Evolutionary conservation across 768 basidiomycete species (phyloP), one percentile per base, ranked within the genome.

Genomic region (Lanmaoa rubissima): DNA sequence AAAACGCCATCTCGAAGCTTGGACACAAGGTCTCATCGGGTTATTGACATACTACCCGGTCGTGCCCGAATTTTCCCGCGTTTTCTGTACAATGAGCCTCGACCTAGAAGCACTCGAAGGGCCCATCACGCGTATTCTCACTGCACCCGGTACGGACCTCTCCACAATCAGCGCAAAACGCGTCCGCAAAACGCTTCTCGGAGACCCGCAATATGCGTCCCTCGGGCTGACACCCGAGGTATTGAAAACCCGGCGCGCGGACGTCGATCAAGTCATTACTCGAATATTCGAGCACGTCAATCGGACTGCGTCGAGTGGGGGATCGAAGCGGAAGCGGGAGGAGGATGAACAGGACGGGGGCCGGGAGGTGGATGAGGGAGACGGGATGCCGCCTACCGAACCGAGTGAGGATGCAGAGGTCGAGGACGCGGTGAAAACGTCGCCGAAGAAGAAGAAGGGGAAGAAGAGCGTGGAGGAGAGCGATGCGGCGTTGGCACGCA

Each of bases 81-180:
- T 36, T 31, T 21, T 11, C 28, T 7, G 38, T 38, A 49, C 61
- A 48, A 87, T 87, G 85, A 65, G 66, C 57, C 76, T 82, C 65
- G 78, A 86, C 66, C 74, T 84, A 46, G 64, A 69, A 57, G 72
- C 78, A 55, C 78, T 91, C 61, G 81, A 85, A 70, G 78, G 80
- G 13, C 78, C 75, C 57, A 87, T 94, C 67, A 79, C 78, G 61
- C 74, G 78, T 56, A 90, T 94, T 69, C 83, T 94, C 50, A 78
- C 82, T 32, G 86, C 87, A 19, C 92, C 92, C 4, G 86, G 83
- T 46, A 87, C 82, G 46, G 88, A 94, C 78, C 79, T 94, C 65
- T 59, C 77, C 45, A 88, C 87, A 45, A 90, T 94, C 72, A 90
- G 86, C 69, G 94, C 93, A 45, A 96, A 92, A 75, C 86, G 85